Evolutionary conservation across 2,329 filamentous ascomycete genomes (phyloP), one percentile per base, ranked within the genome.

Genomic region (Epichloe glyceriae): DNA sequence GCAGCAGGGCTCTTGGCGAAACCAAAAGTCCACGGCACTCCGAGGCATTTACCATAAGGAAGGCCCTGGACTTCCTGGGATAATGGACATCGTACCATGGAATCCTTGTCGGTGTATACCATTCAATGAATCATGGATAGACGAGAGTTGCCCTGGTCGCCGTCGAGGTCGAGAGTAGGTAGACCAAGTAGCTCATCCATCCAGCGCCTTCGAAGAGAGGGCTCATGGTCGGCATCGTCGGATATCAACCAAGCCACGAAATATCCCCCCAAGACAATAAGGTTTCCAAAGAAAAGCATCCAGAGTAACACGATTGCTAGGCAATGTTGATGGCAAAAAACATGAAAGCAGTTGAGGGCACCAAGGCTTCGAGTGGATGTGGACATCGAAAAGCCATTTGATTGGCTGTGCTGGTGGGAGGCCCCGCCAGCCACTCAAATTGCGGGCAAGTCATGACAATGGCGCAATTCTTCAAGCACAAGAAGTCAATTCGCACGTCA

Each of bases 401-500:
- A 45, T 34, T 45, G 42, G 42, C 14, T 14, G 8, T 4, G 20
- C 17, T 26, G 12, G 11, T 15, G n/a, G 20, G 26, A n/a, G 12
- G 42, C 20, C 11, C 42, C 22, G 26, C 41, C 26, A 45, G 11
- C 14, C 14, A 20, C 42, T 8, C 42, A 5, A 45, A 30, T 45
- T 45, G 42, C 14, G 26, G 22, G n/a, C 38, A 39, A 39, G 35
- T 45, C 46, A 19, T 30, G 33, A 15, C 20, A 51, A 51, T 51
- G 45, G 50, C 46, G 50, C 46, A 47, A 51, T 51, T 41, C 33
- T 5, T 8, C 38, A 42, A 39, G 37, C 39, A 38, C 47, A 47
- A 19, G 15, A 26, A 17, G 34, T 45, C 26, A 15, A n/a, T 37
- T 48, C 45, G 50, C 50, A 51, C 50, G 50, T 44, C 50, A 51